Conservation (phyloP, 768 basidiomycete species). For the Kwoniella newhampshirensis region DNA sequence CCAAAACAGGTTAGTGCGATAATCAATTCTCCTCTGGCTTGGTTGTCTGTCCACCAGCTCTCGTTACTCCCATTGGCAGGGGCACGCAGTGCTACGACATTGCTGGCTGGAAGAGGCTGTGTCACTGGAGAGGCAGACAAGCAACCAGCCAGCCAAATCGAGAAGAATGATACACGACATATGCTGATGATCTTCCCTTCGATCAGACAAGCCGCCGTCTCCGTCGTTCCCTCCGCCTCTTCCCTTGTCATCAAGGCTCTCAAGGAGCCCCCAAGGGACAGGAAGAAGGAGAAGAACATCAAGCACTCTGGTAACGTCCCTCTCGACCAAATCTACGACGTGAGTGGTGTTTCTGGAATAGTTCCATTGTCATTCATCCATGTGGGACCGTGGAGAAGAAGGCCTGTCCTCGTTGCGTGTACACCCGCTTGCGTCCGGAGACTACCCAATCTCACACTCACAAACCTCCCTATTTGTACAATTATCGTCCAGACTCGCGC, state of each 20-base stretch:
- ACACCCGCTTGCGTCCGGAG: no score
- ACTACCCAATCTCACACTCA: no score
- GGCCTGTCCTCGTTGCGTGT: no score
- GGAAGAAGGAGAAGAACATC: slow-evolving; percentile 99
- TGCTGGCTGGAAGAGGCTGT: no score
- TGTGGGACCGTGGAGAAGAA: background rate
- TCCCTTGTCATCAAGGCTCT: slow-evolving; percentile 97
- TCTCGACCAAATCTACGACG: slow-evolving; percentile 84
- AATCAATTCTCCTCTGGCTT: background rate
- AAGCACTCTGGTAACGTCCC: slow-evolving; percentile 94
- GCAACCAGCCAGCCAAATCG: background rate
- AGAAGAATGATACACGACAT: background rate
- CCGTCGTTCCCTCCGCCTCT: slow-evolving; percentile 95
- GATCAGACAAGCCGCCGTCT: slow-evolving; percentile 81
- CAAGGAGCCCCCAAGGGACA: slow-evolving; percentile 98
- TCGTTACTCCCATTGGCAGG: background rate
- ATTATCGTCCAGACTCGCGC: no score
- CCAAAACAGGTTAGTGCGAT: slow-evolving; percentile 72
- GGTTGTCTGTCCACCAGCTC: background rate
- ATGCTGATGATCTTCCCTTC: background rate
- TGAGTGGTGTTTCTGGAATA: no score
- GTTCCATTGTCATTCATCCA: background rate
- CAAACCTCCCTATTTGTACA: no score
- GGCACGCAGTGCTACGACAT: no score
- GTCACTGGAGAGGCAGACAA: no score